Conservation (phyloP, 768 basidiomycete species). For the Lentinula sp. region DNA sequence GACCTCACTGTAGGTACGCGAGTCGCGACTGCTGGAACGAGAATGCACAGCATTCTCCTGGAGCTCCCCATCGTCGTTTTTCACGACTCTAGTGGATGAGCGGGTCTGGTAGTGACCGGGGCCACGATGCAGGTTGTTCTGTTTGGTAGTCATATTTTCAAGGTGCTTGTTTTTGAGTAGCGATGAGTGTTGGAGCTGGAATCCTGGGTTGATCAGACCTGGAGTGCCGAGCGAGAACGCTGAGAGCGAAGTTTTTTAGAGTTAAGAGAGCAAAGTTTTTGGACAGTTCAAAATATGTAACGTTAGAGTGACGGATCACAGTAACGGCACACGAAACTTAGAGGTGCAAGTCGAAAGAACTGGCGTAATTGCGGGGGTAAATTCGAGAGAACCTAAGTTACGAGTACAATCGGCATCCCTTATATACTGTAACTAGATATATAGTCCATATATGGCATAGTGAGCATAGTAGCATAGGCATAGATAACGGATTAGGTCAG, state of each 20-base stretch:
- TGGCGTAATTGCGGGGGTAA: not conserved
- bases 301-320: not conserved
- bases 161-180: no score
- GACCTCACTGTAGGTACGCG: no score
- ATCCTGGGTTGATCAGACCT: no score
- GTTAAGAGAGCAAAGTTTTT: not conserved
- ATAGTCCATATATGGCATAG: no score
- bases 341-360: not conserved
- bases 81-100: no score
- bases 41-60: no score
- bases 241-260: not conserved
- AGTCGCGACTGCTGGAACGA: no score
- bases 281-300: slow-evolving; percentile 3
- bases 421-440: not conserved
- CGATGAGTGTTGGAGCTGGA: no score
- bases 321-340: not conserved
- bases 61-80: no score
- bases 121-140: no score
- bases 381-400: not conserved
- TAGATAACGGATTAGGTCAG: not conserved
- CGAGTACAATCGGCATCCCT: not conserved
- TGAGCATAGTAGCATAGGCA: no score
- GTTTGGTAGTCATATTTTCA: not conserved
- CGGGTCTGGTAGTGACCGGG: no score
- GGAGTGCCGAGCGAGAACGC: not conserved